A percentile compares a stretch with the other conserved stretches of the same genome.
Evolutionary conservation across 108 stramenopile species (phyloP).

Genomic region (Cyclotella kingstonii): DNA sequence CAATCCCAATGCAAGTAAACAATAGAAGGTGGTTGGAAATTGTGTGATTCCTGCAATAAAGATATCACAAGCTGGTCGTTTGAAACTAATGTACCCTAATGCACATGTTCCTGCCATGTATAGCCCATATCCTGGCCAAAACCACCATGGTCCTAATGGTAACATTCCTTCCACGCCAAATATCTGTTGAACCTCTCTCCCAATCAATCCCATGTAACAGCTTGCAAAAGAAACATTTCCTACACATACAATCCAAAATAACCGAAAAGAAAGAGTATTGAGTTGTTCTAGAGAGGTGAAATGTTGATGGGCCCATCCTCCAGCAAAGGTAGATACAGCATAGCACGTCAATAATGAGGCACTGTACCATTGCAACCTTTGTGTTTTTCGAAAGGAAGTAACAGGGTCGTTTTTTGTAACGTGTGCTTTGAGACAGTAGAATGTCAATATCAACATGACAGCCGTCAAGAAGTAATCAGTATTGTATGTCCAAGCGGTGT

Average conservation of each 20-base stretch:
- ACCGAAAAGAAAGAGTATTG: slow-evolving; percentile 55
- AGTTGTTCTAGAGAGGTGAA: slow-evolving; percentile 51
- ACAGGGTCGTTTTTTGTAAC: slow-evolving; percentile 2
- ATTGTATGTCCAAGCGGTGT: slow-evolving; percentile 75
- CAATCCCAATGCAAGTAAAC: slow-evolving; percentile 18
- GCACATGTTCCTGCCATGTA: slow-evolving; percentile 49
- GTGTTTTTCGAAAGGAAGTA: too few relatives aligned
- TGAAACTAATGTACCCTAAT: slow-evolving; percentile 62
- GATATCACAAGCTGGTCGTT: slow-evolving; percentile 89
- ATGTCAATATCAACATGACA: slow-evolving; percentile 50
- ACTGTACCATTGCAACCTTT: slow-evolving; percentile 16
- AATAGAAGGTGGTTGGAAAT: slow-evolving; percentile 66
- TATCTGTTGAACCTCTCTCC: slow-evolving; percentile 45
- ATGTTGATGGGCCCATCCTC: slow-evolving; percentile 71
- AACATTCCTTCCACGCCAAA: slow-evolving; percentile 27
- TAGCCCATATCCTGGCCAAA: slow-evolving; percentile 67
- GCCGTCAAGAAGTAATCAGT: slow-evolving; percentile 76
- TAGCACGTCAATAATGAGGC: slow-evolving; percentile 57
- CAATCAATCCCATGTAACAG: slow-evolving; percentile 70
- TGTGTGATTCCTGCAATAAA: slow-evolving; percentile 87
- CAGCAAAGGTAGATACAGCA: slow-evolving; percentile 56
- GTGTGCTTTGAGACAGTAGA: slow-evolving; percentile 1
- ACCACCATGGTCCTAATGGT: slow-evolving; percentile 34
- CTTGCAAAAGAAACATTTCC: slow-evolving; percentile 76
- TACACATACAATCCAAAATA: slow-evolving; percentile 80